A percentile compares a stretch with the other conserved stretches of the same genome.
Conservation (phyloP, 441 rosid species). For the Adansonia rubrostipa region DNA sequence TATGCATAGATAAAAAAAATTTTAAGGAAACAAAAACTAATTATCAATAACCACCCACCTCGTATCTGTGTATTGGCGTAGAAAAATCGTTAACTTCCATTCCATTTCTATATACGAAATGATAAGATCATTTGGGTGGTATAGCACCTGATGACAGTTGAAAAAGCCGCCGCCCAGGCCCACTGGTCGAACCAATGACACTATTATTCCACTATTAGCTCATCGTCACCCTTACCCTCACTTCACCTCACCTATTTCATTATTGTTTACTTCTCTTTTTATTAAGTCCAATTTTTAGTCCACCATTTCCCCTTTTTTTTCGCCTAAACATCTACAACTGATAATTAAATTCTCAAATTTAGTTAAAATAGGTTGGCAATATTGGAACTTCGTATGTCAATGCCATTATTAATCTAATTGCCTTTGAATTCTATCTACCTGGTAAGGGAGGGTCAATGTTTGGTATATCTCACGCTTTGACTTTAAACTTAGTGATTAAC, state of each 20-base stretch:
- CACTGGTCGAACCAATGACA: neutral
- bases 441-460: neutral
- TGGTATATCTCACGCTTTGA: neutral
- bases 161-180: too few species aligned
- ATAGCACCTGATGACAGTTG: neutral
- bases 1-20: too few species aligned
- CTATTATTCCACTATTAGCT: too few species aligned
- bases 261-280: too few species aligned
- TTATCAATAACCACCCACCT: too few species aligned
- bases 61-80: neutral
- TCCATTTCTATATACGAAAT: too few species aligned
- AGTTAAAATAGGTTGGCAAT: slow-evolving; percentile 4
- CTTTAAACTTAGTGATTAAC: neutral
- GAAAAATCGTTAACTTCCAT: too few species aligned
- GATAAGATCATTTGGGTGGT: neutral
- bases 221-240: too few species aligned
- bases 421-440: neutral
- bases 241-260: too few species aligned
- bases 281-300: neutral
- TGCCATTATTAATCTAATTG: neutral
- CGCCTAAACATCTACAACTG: neutral
- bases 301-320: neutral
- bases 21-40: too few species aligned
- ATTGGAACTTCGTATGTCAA: neutral
- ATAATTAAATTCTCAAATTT: neutral